These are phyloP conservation scores for Aquilaria agallochum DNA, from an alignment of 441 rosid genomes.

Conservation along the genomic window DNA sequence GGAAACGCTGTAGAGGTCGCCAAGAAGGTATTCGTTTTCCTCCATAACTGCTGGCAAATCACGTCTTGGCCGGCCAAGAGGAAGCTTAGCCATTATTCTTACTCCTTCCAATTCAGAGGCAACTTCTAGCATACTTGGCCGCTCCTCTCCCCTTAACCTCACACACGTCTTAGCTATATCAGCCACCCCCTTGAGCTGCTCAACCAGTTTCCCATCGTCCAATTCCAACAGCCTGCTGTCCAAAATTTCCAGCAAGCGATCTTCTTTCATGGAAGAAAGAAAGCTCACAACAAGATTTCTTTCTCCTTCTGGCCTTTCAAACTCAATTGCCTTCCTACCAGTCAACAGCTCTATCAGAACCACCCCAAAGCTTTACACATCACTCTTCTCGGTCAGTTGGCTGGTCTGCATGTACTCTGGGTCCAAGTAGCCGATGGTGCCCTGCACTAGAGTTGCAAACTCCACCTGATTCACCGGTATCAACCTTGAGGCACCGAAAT, in stretches of 20 bases:
- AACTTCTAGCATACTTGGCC: slow-evolving; percentile 35
- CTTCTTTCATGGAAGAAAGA: slow-evolving; percentile 22
- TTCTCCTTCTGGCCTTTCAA: slow-evolving; percentile 24
- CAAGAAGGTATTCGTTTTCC: background rate
- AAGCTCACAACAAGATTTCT: slow-evolving; percentile 25
- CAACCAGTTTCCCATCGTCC: slow-evolving; percentile 14
- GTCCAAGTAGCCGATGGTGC: slow-evolving; percentile 10
- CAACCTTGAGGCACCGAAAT: slow-evolving; percentile 11
- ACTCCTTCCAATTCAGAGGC: slow-evolving; percentile 24
- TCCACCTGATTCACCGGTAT: slow-evolving; percentile 7
- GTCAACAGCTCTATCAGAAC: slow-evolving; percentile 36
- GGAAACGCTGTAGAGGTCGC: background rate
- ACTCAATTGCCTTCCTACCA: slow-evolving; percentile 24
- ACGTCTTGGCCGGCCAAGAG: background rate
- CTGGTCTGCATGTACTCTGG: slow-evolving; percentile 9
- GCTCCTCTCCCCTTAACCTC: slow-evolving; percentile 27
- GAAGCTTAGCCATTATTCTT: slow-evolving; percentile 1
- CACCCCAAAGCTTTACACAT: slow-evolving; percentile 46
- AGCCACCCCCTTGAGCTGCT: slow-evolving; percentile 25
- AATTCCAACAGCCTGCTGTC: slow-evolving; percentile 15
- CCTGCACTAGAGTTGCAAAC: slow-evolving; percentile 11
- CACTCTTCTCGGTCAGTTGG: slow-evolving; percentile 30
- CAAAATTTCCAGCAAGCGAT: slow-evolving; percentile 16
- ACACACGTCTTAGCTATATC: slow-evolving; percentile 34
- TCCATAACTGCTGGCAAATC: background rate